Percentiles rank a stretch among this genome's conserved stretches.
Conservation (phyloP, 2,329 filamentous ascomycete species). For the Didymella arachidicola region DNA sequence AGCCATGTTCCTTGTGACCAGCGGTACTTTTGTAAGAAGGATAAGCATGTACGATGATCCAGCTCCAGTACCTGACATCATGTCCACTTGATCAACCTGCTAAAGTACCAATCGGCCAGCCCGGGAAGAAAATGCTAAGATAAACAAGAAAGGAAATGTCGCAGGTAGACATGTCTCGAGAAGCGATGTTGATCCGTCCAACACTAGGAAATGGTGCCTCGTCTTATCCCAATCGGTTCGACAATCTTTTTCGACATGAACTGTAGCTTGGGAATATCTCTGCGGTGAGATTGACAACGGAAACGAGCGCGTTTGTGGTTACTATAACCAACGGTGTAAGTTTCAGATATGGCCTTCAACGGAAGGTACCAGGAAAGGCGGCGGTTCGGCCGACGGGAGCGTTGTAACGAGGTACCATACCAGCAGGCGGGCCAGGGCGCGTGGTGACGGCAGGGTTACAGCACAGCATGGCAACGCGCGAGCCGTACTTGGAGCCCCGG, state of each 20-base stretch:
- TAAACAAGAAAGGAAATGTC: conserved; percentile 47
- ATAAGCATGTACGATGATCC: conserved; percentile 35
- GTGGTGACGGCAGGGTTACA: conserved; percentile 91
- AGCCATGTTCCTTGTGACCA: conserved; percentile 29
- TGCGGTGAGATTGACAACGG: conserved; percentile 41
- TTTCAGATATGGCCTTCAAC: conserved; percentile 29
- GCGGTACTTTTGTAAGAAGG: conserved; percentile 28
- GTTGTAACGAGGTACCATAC: conserved; percentile 55
- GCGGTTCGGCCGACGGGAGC: conserved; percentile 35
- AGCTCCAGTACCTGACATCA: conserved; percentile 28
- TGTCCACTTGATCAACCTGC: conserved; percentile 20
- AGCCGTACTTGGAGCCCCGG: conserved; percentile 97
- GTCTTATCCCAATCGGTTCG: conserved; percentile 42
- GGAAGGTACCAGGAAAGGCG: conserved; percentile 39
- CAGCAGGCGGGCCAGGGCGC: conserved; percentile 83
- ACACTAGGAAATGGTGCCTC: conserved; percentile 37
- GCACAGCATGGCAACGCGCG: conserved; percentile 97
- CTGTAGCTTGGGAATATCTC: conserved; percentile 44
- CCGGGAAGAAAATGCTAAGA: conserved; percentile 30
- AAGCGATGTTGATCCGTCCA: conserved; percentile 38
- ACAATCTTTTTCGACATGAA: conserved; percentile 44
- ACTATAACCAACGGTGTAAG: conserved; percentile 42
- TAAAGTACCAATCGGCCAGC: conserved; percentile 29
- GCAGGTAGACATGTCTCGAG: conserved; percentile 31
- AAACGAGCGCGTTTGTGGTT: conserved; percentile 38